A percentile compares a stretch with the other conserved stretches of the same genome.
phyloP scores from a whole-genome alignment of 495 filamentous ascomycete genomes.

The Cenococcum geophilum region DNA sequence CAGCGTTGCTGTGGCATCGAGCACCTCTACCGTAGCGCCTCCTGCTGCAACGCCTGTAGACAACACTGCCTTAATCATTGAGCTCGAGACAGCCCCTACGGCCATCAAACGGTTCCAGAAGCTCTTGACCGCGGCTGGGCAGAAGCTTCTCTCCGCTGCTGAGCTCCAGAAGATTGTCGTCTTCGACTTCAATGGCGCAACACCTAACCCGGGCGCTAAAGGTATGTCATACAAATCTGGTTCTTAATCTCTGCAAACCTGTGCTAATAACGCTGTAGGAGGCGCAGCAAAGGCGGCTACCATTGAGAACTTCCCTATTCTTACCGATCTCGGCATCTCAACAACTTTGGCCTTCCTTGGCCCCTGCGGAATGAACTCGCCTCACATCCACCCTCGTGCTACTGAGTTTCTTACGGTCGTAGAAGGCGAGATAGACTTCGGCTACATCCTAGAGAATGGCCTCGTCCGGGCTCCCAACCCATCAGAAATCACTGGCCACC shows the following conservation, averaged over 20 bases:
- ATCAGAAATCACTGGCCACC: slow-evolving; percentile 36
- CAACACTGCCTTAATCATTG: slow-evolving; percentile 6
- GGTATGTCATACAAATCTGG: slow-evolving; percentile 8
- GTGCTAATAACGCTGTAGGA: slow-evolving; percentile 7
- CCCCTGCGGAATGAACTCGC: slow-evolving; percentile 45
- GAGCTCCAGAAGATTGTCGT: slow-evolving; percentile 15
- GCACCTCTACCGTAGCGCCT: slow-evolving; percentile 7
- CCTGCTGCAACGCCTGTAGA: slow-evolving; percentile 9
- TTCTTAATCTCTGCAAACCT: neutral
- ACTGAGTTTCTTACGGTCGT: slow-evolving; percentile 44
- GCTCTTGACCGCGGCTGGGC: slow-evolving; percentile 20
- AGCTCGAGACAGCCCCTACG: slow-evolving; percentile 10
- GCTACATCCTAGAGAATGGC: slow-evolving; percentile 48
- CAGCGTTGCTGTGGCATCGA: slow-evolving; percentile 4
- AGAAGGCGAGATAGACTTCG: slow-evolving; percentile 43
- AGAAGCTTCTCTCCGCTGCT: slow-evolving; percentile 17
- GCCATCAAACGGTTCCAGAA: slow-evolving; percentile 29
- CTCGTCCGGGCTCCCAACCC: slow-evolving; percentile 30
- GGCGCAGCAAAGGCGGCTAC: slow-evolving; percentile 36
- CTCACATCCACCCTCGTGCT: slow-evolving; percentile 47
- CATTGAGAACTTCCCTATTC: slow-evolving; percentile 42
- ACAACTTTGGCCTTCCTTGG: slow-evolving; percentile 40
- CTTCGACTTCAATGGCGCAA: slow-evolving; percentile 33
- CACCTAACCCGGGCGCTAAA: slow-evolving; percentile 10
- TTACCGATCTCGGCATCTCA: slow-evolving; percentile 40